Percentiles rank a stretch among this genome's conserved stretches.
Evolutionary conservation across 768 basidiomycete species (phyloP).

Genomic region (Tylopilus rubrobrunneus): DNA sequence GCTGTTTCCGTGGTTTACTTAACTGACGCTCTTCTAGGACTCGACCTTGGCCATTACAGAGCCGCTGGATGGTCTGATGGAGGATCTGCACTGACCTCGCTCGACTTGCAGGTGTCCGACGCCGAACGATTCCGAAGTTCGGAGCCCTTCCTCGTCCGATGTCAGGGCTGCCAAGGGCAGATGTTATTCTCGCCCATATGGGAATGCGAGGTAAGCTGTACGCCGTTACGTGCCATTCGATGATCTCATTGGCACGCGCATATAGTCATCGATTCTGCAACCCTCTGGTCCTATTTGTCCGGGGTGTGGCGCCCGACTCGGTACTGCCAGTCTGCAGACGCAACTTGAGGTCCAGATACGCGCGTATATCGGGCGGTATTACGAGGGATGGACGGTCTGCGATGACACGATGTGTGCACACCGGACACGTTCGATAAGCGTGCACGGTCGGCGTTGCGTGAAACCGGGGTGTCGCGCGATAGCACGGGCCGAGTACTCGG

Average conservation of each 20-base stretch:
- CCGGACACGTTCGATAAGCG: slow-evolving; percentile 90
- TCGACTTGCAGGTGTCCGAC: slow-evolving; percentile 90
- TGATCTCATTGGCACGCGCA: not conserved
- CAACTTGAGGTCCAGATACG: slow-evolving; percentile 90
- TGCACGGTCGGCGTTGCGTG: slow-evolving; percentile 83
- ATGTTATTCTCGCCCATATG: slow-evolving; percentile 55
- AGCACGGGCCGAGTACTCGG: slow-evolving; percentile 57
- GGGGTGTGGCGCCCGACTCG: slow-evolving; percentile 53
- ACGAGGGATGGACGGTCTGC: slow-evolving; percentile 86
- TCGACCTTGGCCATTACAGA: slow-evolving; percentile 57
- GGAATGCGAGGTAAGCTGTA: slow-evolving; percentile 49
- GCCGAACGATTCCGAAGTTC: slow-evolving; percentile 80
- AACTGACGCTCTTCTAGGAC: slow-evolving; percentile 36
- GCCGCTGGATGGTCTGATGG: slow-evolving; percentile 45
- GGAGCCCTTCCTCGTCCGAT: slow-evolving; percentile 67
- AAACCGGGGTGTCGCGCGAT: slow-evolving; percentile 27
- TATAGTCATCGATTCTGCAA: slow-evolving; percentile 63
- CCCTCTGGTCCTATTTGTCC: slow-evolving; percentile 68
- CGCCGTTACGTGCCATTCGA: not conserved
- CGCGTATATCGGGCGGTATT: slow-evolving; percentile 71
- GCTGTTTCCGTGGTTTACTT: not conserved
- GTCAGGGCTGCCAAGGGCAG: slow-evolving; percentile 66
- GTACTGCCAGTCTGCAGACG: slow-evolving; percentile 60
- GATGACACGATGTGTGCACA: slow-evolving; percentile 80
- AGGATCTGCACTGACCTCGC: too few species aligned